Evolutionary conservation across 176 grass and related monocot genomes (phyloP), one percentile per base, ranked within the genome.

Genomic region (Aegilops longissima): DNA sequence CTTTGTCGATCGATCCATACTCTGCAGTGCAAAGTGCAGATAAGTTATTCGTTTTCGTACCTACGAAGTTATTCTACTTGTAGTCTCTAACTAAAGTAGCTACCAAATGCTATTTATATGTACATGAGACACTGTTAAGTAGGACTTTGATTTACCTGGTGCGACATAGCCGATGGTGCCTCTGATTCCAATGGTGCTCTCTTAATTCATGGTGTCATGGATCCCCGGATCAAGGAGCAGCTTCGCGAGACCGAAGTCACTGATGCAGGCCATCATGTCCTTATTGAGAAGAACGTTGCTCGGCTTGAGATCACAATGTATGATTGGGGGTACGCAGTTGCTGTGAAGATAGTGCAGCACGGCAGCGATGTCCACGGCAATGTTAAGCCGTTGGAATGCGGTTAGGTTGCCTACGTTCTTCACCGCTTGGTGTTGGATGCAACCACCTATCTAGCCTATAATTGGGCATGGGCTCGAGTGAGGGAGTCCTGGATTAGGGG

Each of bases 231-330:
- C 68, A 12, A 72, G 69, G 1, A 40, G 69, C 4, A 70, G 68
- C 34, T n/a, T 70, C 2, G 9, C 68, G 4, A 71, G 68, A 4
- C 68, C 1, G 27, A 71, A 71, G 68, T 71, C 68, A 12, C 35
- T 73, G 25, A 93, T 45, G 31, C 64, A 76, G 16, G 88, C 85
- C 1, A 36, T 73, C 88, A 93, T 85, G 77, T 88, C 88, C 5
- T 73, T 56, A 3, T 18, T 54, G 4, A 93, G 78, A 36, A 93
- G 91, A 83, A 93, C 6, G 9, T 92, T 92, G 78, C 82, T 38
- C 0, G 90, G 72, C 77, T 92, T 92, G 36, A 92, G 51, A 58
- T 93, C 85, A 10, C 85, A 93, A 35, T 93, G 92, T 24, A 93
- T 18, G 62, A 93, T 80, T 2, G 82, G 82, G 0, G 65, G 51